Evolutionary conservation across 2,329 filamentous ascomycete genomes (phyloP), one percentile per base, ranked within the genome.

Genomic region (Keithomyces neogunnii): DNA sequence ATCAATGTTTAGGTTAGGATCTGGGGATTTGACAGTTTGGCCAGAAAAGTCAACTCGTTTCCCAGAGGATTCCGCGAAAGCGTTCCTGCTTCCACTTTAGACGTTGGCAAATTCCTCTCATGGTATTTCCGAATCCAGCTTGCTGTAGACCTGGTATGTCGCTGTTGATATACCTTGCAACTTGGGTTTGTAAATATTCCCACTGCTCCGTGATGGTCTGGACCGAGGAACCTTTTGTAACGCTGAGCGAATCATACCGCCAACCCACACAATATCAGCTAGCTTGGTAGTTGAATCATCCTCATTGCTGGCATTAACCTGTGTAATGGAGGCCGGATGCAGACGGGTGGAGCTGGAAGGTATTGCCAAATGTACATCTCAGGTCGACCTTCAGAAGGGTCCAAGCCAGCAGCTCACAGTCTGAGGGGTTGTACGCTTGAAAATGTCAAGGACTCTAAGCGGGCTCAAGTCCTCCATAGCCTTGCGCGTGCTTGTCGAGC

Each of bases 21-120:
- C 93, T 0, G 93, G 93, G 1, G 90, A 95, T 67, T 97, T 99
- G 68, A 99, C 93, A 1, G 92, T 99, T 66, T 93, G 84, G n/a
- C 89, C 93, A 9, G 93, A 97, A 69, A 97, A 99, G 66, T 97
- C 91, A 51, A 99, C 92, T 78, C 93, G 92, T 70, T 99, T 99
- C 66, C 92, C 92, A 0, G 91, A 99, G 70, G 62, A 97, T 99
- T 53, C 93, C 92, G 72, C 92, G 86, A 70, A 99, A 97, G 50
- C 92, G 88, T 51, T 93, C 92, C 65, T 96, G 91, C 64, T 99
- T 99, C 59, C 93, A 93, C 71, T 99, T 99, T 47, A 99, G 70
- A 26, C 93, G 83, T 69, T 97, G 92, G 55, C 91, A 96, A 64
- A 97, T 95, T 26, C 93, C 92, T 59, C 92, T 82, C 61, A 93